Percentiles rank a stretch among this genome's conserved stretches.
Evolutionary conservation across 1,139 yeast species (phyloP).

Genomic region (Diutina catenulata): DNA sequence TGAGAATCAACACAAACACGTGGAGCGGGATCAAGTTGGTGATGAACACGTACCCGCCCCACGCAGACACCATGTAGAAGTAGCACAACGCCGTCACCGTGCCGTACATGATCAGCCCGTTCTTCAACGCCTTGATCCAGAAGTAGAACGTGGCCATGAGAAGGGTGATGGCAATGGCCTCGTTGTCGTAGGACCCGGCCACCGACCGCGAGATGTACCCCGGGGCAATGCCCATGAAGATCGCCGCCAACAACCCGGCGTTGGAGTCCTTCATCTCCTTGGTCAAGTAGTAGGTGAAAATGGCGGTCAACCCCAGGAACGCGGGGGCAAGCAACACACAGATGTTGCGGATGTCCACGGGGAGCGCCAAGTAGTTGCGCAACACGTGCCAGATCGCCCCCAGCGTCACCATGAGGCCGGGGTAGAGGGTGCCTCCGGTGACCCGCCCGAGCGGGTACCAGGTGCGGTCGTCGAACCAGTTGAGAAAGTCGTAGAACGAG

Average conservation of each 20-base stretch:
- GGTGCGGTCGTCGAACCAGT: constrained; percentile 98
- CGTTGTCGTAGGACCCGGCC: constrained; percentile 98
- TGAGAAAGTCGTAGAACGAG: constrained; percentile 81
- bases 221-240: constrained; percentile 95
- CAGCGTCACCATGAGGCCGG: constrained; percentile 96
- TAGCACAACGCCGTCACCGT: constrained; percentile 78
- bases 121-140: constrained; percentile 89
- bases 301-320: constrained; percentile 86
- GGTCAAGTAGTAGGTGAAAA: constrained; percentile 83
- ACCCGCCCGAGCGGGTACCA: constrained; percentile 99
- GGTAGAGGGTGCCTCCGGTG: constrained; percentile 97
- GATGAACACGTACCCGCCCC: constrained; percentile 99
- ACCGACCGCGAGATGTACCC: constrained; percentile 98
- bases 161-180: constrained; percentile 94
- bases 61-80: constrained; percentile 99
- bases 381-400: constrained; percentile 77
- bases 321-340: constrained; percentile 97
- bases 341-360: constrained; percentile 88
- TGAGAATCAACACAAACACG: constrained; percentile 75
- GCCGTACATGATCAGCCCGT: constrained; percentile 82
- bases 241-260: constrained; percentile 87
- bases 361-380: constrained; percentile 54
- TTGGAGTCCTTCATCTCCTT: constrained; percentile 81
- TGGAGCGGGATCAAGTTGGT: constrained; percentile 96
- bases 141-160: constrained; percentile 91